Evolutionary conservation across 306 rosid genomes (phyloP).

Genomic region (Corylus avellana): DNA sequence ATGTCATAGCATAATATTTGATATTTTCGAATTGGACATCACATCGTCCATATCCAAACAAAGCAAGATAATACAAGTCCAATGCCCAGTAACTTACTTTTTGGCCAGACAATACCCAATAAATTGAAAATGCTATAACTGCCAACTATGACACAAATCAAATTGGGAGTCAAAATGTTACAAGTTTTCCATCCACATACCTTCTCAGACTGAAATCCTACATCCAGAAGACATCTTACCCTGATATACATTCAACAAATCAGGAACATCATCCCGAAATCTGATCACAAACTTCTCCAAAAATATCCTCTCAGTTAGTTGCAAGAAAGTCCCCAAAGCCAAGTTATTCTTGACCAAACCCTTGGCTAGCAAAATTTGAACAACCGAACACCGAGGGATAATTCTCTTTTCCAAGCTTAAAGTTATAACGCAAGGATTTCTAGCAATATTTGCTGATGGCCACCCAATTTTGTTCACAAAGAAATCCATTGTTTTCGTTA

Average conservation of each 20-base stretch:
- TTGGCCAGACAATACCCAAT: too few relatives aligned
- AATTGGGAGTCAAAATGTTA: neutral
- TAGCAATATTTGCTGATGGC: conserved; percentile 18
- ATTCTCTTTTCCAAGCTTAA: conserved; percentile 35
- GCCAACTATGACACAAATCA: too few relatives aligned
- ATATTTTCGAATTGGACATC: neutral
- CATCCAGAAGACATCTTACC: neutral
- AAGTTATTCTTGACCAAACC: conserved; percentile 24
- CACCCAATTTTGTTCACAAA: conserved; percentile 31
- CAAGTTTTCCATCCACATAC: neutral
- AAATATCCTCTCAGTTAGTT: neutral
- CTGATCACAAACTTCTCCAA: conserved; percentile 15
- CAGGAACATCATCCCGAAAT: conserved; percentile 9
- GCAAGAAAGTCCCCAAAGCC: neutral
- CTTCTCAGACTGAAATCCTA: neutral
- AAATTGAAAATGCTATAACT: too few relatives aligned
- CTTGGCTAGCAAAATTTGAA: conserved; percentile 26
- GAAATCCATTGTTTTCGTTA: conserved; percentile 19
- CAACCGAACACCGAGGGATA: conserved; percentile 42
- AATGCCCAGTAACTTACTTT: neutral
- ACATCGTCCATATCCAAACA: neutral
- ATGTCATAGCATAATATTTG: neutral
- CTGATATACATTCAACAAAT: conserved; percentile 3
- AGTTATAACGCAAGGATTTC: neutral
- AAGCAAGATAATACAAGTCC: neutral